These are phyloP conservation scores for Ascochyta fabae DNA, from an alignment of 2,329 filamentous ascomycete genomes.

Conservation along the genomic window DNA sequence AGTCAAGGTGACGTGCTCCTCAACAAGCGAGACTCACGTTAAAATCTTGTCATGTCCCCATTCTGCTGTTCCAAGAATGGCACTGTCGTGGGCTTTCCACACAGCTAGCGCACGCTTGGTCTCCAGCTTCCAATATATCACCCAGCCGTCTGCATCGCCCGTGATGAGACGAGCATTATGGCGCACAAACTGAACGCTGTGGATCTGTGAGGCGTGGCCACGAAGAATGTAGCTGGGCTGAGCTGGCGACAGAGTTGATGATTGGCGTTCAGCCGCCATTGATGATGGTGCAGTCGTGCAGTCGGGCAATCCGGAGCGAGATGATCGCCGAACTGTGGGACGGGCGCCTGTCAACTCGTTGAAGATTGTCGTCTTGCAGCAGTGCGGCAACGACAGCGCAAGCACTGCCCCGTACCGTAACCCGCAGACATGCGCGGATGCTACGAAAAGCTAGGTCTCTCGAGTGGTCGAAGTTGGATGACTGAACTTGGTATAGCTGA, in stretches of 20 bases:
- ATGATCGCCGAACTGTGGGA: constrained; percentile 30
- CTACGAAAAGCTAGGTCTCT: background rate
- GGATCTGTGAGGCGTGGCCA: constrained; percentile 82
- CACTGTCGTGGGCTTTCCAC: constrained; percentile 82
- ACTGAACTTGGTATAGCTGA: background rate
- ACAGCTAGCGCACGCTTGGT: constrained; percentile 81
- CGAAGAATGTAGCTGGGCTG: constrained; percentile 76
- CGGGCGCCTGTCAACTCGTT: constrained; percentile 22
- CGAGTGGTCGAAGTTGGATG: background rate
- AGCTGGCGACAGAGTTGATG: constrained; percentile 53
- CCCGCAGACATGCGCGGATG: background rate
- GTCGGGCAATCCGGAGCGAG: constrained; percentile 40
- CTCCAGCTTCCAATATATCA: constrained; percentile 83
- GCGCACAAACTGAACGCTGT: constrained; percentile 75
- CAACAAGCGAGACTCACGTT: constrained; percentile 67
- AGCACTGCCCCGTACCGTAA: constrained; percentile 11
- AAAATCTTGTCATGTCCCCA: constrained; percentile 79
- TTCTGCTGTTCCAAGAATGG: constrained; percentile 75
- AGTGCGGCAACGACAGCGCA: constrained; percentile 11
- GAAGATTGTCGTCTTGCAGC: constrained; percentile 12
- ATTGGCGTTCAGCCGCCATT: constrained; percentile 40
- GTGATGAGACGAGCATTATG: constrained; percentile 79
- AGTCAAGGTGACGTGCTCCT: background rate
- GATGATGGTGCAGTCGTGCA: constrained; percentile 29
- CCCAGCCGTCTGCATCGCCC: constrained; percentile 88